Percentiles rank a stretch among this genome's conserved stretches.
Evolutionary conservation across 2,329 filamentous ascomycete genomes (phyloP).

Genomic region (Claviceps sp.): DNA sequence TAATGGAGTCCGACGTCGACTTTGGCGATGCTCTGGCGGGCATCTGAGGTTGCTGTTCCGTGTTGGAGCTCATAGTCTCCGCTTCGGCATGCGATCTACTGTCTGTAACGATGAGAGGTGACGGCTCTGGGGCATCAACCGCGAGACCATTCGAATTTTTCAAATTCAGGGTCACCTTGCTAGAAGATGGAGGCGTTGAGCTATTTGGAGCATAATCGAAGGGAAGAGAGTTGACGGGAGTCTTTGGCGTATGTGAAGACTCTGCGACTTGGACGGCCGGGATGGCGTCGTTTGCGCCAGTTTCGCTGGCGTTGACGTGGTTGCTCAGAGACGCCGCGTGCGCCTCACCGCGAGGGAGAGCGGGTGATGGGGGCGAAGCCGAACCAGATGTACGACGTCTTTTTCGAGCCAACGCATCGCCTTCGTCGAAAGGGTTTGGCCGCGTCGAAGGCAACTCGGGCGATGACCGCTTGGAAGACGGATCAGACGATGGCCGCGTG

Average conservation of each 20-base stretch:
- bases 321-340: neutral
- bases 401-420: slow-evolving; percentile 42
- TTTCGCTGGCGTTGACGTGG: slow-evolving; percentile 14
- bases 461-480: slow-evolving; percentile 37
- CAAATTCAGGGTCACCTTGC: slow-evolving; percentile 47
- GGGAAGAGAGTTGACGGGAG: slow-evolving; percentile 1
- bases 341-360: slow-evolving; percentile 8
- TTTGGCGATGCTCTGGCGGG: slow-evolving; percentile 4
- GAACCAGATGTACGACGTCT: slow-evolving; percentile 46
- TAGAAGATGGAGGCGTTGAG: slow-evolving; percentile 32
- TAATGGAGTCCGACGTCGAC: slow-evolving; percentile 24
- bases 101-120: neutral
- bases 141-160: slow-evolving; percentile 23
- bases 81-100: neutral
- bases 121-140: neutral
- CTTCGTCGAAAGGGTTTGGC: slow-evolving; percentile 51
- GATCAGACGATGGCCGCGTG: slow-evolving; percentile 37
- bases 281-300: slow-evolving; percentile 13
- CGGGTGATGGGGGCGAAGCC: slow-evolving; percentile 39
- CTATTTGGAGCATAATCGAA: slow-evolving; percentile 14
- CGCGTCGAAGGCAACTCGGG: slow-evolving; percentile 44
- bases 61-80: neutral
- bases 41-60: neutral
- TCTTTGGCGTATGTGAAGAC: slow-evolving; percentile 24
- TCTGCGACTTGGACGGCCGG: slow-evolving; percentile 8